Evolutionary conservation across 2,329 filamentous ascomycete species (phyloP), one percentile per base, ranked within the genome.

Genomic region (Penicillium psychrosexuale): DNA sequence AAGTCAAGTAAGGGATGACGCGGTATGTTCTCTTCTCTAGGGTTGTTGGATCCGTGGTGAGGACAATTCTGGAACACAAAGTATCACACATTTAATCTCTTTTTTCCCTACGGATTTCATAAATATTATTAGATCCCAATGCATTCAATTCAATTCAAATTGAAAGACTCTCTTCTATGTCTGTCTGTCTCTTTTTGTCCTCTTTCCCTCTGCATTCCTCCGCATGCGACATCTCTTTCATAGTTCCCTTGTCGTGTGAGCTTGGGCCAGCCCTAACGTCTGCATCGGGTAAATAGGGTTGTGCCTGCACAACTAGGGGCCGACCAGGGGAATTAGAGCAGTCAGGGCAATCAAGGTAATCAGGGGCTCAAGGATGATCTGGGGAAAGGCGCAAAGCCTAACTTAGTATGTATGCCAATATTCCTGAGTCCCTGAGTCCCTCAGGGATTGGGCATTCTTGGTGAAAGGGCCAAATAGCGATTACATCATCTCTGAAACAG

Each of bases 231-330:
- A 19, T 27, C 30, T 45, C 42, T 45, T 59, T 52, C 47, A 58
- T 60, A 60, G 48, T 60, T 60, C 46, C 38, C 30, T 34, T 11
- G 53, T 60, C 55, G 59, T 61, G 61, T 61, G 57, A 51, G 57
- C 52, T 39, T 30, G 47, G 45, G 51, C 51, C 59, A 63, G 60
- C 62, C 62, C 62, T 65, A 65, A 58, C n/a, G 19, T 40, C 62
- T 50, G 42, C 19, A 62, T 62, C 50, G 53, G 60, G 62, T 59
- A 62, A 54, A 57, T 65, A 65, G 62, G 62, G 62, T 55, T 62
- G 55, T 53, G 38, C 37, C 27, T 47, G 36, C 46, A 33, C 48
- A 13, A 46, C 48, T 36, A 53, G 44, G 51, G 51, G 36, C 50
- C 49, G 42, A 53, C 27, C 30, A 54, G 55, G 51, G 47, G 8